A percentile compares a stretch with the other conserved stretches of the same genome.
phyloP scores from a whole-genome alignment of 352 stramenopile genomes.

The Albugo laibachii region DNA sequence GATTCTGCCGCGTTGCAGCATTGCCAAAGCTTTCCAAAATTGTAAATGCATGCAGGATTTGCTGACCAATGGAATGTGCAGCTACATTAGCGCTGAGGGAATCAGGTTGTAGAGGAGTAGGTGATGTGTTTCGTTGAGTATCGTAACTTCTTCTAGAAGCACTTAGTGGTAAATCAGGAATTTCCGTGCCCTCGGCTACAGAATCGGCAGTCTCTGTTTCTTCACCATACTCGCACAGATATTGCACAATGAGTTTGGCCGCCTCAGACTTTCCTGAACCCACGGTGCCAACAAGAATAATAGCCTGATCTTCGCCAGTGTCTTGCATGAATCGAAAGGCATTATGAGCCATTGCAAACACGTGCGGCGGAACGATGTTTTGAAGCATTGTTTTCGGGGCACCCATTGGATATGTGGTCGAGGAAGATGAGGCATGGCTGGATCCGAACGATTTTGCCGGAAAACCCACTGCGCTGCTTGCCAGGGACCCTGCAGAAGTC shows the following conservation, averaged over 20 bases:
- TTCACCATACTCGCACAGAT: constrained; percentile 60
- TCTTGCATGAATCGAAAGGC: constrained; percentile 62
- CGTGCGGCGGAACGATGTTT: constrained; percentile 42
- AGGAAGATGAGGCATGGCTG: too few relatives aligned
- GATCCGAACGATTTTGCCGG: too few relatives aligned
- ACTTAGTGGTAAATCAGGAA: too few relatives aligned
- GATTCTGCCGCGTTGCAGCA: constrained; percentile 28
- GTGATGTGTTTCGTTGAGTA: constrained; percentile 1
- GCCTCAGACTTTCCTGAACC: constrained; percentile 60
- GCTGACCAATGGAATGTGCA: constrained; percentile 54
- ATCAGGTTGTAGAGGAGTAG: constrained; percentile 15
- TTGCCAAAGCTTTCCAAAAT: constrained; percentile 71
- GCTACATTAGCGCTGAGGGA: constrained; percentile 22
- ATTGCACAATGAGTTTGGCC: constrained; percentile 65
- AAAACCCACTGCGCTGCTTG: constrained; percentile 5
- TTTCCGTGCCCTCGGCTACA: too few relatives aligned
- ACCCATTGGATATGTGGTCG: too few relatives aligned
- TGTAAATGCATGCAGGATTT: constrained; percentile 59
- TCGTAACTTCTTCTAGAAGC: too few relatives aligned
- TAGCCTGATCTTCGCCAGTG: constrained; percentile 49
- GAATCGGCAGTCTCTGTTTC: too few relatives aligned
- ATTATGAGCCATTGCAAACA: constrained; percentile 65
- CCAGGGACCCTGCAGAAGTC: too few relatives aligned
- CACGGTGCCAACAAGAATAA: constrained; percentile 54
- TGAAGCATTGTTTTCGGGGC: too few relatives aligned